Percentiles rank a stretch among this genome's conserved stretches.
Evolutionary conservation across 169 alveolate genomes (phyloP).

Genomic region (Cryptosporidium xiaoi): DNA sequence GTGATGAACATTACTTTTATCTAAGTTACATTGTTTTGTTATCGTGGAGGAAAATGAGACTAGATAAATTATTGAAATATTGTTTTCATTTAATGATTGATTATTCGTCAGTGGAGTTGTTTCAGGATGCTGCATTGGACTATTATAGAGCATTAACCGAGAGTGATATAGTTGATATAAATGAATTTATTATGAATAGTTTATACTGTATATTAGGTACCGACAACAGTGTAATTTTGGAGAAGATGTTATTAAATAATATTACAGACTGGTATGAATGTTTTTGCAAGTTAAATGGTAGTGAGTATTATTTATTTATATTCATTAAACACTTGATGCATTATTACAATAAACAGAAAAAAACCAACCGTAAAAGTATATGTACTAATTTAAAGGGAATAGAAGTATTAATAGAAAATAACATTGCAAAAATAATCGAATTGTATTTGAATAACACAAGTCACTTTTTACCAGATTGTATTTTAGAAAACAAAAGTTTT

Average conservation of each 20-base stretch:
- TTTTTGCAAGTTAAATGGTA: background rate
- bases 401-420: background rate
- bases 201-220: slow-evolving; percentile 36
- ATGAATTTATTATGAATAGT: slow-evolving; percentile 13
- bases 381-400: background rate
- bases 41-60: slow-evolving; percentile 14
- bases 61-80: background rate
- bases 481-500: background rate
- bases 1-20: slow-evolving; percentile 11
- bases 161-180: background rate
- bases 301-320: background rate
- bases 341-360: slow-evolving; percentile 6
- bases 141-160: slow-evolving; percentile 3
- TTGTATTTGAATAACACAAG: slow-evolving; percentile 8
- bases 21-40: slow-evolving; percentile 37
- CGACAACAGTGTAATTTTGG: slow-evolving; percentile 3
- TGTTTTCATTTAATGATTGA: slow-evolving; percentile 29
- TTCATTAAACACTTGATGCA: slow-evolving; percentile 3
- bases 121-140: slow-evolving; percentile 1
- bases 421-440: slow-evolving; percentile 7
- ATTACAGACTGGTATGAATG: background rate
- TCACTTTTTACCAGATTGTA: background rate
- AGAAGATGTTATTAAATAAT: background rate
- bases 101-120: slow-evolving; percentile 1
- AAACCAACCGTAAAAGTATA: background rate